Percentiles rank a stretch among this genome's conserved stretches.
Conservation (phyloP, 495 filamentous ascomycete species). For the Daldinia decipiens region DNA sequence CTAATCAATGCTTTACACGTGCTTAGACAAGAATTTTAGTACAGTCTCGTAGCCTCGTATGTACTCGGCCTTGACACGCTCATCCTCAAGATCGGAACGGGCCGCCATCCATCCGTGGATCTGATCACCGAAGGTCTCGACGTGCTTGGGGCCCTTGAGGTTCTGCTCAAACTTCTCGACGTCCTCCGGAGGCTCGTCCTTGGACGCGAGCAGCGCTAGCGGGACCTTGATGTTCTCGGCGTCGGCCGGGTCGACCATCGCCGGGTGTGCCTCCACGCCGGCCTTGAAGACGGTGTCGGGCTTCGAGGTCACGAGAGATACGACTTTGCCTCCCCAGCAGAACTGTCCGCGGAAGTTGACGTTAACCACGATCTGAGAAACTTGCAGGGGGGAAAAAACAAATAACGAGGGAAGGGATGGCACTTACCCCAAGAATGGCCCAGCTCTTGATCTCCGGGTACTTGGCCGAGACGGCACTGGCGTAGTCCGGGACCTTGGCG, state of each 20-base stretch:
- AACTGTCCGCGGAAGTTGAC: constrained; percentile 50
- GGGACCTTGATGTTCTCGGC: constrained; percentile 73
- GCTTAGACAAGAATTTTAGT: constrained; percentile 77
- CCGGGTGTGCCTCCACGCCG: constrained; percentile 80
- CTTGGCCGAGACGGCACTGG: constrained; percentile 66
- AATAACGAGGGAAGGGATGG: not conserved
- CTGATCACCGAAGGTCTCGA: constrained; percentile 84
- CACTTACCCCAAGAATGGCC: constrained; percentile 80
- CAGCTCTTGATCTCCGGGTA: constrained; percentile 74
- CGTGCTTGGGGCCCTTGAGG: constrained; percentile 72
- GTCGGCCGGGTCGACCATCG: constrained; percentile 84
- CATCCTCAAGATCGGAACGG: constrained; percentile 72
- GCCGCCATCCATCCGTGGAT: constrained; percentile 95
- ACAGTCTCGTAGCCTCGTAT: constrained; percentile 79
- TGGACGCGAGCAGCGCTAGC: constrained; percentile 71
- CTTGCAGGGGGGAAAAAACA: too few species aligned
- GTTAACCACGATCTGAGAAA: not conserved
- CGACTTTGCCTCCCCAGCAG: constrained; percentile 94
- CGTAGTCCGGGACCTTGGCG: constrained; percentile 68
- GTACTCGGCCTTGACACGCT: constrained; percentile 77
- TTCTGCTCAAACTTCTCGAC: constrained; percentile 77
- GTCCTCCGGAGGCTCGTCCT: constrained; percentile 71
- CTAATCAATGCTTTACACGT: constrained; percentile 62
- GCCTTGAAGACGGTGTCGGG: constrained; percentile 72
- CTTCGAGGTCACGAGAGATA: constrained; percentile 65